Conservation (phyloP, 106 monocot genomes). For the Alisma plantagoaquatica region DNA sequence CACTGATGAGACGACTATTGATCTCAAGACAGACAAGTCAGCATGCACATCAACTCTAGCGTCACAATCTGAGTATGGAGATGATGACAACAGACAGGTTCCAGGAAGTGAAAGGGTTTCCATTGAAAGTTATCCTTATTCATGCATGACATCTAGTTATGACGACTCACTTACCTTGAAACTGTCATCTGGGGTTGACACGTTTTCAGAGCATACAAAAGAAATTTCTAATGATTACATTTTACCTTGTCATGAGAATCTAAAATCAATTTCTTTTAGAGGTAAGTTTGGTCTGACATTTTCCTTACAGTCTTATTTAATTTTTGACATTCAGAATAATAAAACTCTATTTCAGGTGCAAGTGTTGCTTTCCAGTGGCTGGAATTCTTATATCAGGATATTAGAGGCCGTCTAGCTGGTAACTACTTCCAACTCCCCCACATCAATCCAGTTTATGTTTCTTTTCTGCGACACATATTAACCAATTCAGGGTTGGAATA, state of each 20-base stretch:
- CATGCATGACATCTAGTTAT: conserved; percentile 7
- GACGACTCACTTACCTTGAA: conserved; percentile 36
- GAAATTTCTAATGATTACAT: conserved; percentile 24
- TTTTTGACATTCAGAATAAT: neutral
- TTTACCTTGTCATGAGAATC: conserved; percentile 23
- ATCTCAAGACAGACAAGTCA: no score
- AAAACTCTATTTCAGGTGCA: conserved; percentile 40
- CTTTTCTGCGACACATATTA: no score
- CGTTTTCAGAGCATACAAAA: conserved; percentile 19
- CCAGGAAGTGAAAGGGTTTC: neutral
- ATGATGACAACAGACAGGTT: neutral
- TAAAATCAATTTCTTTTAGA: conserved; percentile 56
- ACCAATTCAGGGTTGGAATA: no score
- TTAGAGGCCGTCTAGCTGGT: conserved; percentile 74
- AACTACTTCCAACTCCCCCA: no score
- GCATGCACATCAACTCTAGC: no score
- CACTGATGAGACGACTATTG: conserved; percentile 2
- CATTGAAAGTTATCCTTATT: conserved; percentile 2
- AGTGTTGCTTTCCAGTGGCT: conserved; percentile 80
- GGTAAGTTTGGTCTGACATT: conserved; percentile 31
- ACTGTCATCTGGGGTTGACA: conserved; percentile 28
- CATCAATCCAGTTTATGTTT: no score
- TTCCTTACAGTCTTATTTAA: neutral
- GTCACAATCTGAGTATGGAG: no score
- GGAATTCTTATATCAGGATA: conserved; percentile 73